Evolutionary conservation across 176 grass and related monocot species (phyloP).

Genomic region (Juncus effusus): DNA sequence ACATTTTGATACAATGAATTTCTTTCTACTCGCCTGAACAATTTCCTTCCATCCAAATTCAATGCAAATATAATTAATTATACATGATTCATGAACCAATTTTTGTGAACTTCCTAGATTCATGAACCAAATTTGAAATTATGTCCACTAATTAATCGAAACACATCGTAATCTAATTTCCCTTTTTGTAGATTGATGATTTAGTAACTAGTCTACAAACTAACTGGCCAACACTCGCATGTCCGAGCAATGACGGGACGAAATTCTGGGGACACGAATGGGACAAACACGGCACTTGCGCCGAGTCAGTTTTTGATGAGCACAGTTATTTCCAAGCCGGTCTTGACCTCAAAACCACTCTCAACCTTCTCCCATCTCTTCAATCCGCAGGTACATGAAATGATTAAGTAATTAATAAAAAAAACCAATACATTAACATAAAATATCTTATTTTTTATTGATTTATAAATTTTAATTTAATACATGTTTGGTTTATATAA

Average conservation of each 20-base stretch:
- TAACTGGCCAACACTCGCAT: conserved; percentile 78
- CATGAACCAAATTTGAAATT: neutral
- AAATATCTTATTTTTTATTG: too few species aligned
- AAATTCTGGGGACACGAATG: conserved; percentile 87
- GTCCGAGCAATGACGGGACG: conserved; percentile 55
- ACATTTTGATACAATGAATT: too few species aligned
- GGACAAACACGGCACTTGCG: conserved; percentile 95
- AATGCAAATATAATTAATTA: too few species aligned
- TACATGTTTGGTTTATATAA: conserved; percentile 1
- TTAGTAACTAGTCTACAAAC: conserved; percentile 41
- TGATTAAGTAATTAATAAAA: neutral
- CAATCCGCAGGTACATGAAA: conserved; percentile 17
- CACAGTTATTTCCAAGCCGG: conserved; percentile 67
- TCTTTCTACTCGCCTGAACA: too few species aligned
- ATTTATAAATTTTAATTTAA: neutral
- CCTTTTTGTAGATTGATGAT: conserved; percentile 44
- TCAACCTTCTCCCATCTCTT: conserved; percentile 46
- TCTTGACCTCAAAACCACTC: conserved; percentile 44
- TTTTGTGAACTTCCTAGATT: too few species aligned
- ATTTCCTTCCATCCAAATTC: too few species aligned
- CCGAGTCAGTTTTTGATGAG: conserved; percentile 50
- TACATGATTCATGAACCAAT: too few species aligned
- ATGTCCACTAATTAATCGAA: neutral
- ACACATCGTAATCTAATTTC: neutral
- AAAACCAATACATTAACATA: neutral